These are phyloP conservation scores for Mortierella claussenii DNA, from an alignment of 192 early-diverging fungal species.

Conservation along the genomic window DNA sequence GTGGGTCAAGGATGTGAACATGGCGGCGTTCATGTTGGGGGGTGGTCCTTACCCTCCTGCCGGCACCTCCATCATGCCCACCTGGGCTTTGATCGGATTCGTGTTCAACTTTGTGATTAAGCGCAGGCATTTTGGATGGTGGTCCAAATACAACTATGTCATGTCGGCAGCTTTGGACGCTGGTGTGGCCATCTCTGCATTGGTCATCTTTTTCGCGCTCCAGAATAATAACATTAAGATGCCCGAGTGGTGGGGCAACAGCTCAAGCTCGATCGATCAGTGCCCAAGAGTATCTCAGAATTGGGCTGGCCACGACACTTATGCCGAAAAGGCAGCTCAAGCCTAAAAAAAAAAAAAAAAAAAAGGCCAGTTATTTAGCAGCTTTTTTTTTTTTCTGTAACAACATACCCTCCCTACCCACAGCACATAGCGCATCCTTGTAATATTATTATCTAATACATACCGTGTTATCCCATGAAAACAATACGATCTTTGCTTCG, in stretches of 20 bases:
- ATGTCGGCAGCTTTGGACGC: conserved; percentile 63
- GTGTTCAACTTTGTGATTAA: conserved; percentile 79
- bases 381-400: no score
- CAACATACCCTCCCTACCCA: no score
- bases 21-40: conserved; percentile 74
- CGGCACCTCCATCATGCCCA: conserved; percentile 58
- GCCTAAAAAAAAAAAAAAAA: neutral
- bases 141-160: conserved; percentile 69
- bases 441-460: no score
- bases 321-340: conserved; percentile 35
- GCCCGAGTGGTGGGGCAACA: conserved; percentile 67
- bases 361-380: neutral
- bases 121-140: conserved; percentile 72
- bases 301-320: conserved; percentile 59
- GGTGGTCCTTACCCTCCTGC: conserved; percentile 71
- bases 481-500: no score
- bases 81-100: conserved; percentile 66
- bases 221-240: conserved; percentile 59
- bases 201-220: conserved; percentile 62
- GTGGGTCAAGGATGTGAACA: conserved; percentile 76
- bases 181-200: conserved; percentile 52
- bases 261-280: conserved; percentile 57
- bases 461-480: no score
- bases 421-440: no score
- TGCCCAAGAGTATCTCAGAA: conserved; percentile 59